Percentiles rank a stretch among this genome's conserved stretches.
Conservation (phyloP, 345 rosid genomes). For the Cardamine occulta region DNA sequence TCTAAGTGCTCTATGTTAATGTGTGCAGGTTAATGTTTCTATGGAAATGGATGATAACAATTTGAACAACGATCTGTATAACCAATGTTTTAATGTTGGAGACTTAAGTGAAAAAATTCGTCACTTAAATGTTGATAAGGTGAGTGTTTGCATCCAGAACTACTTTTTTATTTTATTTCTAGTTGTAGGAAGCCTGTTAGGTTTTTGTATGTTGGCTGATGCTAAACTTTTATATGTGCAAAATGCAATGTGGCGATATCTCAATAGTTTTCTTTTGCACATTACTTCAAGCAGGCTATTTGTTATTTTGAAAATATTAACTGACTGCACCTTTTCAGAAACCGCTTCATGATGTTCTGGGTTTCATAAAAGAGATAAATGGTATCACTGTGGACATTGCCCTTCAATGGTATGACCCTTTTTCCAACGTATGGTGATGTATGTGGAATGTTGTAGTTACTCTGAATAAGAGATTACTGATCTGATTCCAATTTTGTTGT, state of each 20-base stretch:
- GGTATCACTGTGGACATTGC: slow-evolving; percentile 71
- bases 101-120: slow-evolving; percentile 68
- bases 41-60: slow-evolving; percentile 59
- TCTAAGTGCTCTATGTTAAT: slow-evolving; percentile 1
- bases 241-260: background rate
- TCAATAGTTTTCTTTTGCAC: background rate
- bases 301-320: slow-evolving; percentile 23
- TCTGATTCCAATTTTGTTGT: slow-evolving; percentile 36
- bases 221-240: background rate
- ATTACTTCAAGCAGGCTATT: background rate
- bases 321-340: slow-evolving; percentile 56
- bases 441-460: slow-evolving; percentile 20
- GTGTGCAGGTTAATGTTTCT: slow-evolving; percentile 62
- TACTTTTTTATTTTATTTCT: background rate
- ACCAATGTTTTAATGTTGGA: slow-evolving; percentile 57
- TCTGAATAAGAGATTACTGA: slow-evolving; percentile 2
- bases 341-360: slow-evolving; percentile 80
- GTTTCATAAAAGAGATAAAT: slow-evolving; percentile 65
- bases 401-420: slow-evolving; percentile 74
- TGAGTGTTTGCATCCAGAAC: slow-evolving; percentile 26
- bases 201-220: background rate
- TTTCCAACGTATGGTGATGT: background rate
- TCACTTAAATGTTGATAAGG: slow-evolving; percentile 81
- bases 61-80: slow-evolving; percentile 51
- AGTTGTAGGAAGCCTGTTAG: background rate